Evolutionary conservation across 768 basidiomycete species (phyloP).

Genomic region (Lentinula lateritia): DNA sequence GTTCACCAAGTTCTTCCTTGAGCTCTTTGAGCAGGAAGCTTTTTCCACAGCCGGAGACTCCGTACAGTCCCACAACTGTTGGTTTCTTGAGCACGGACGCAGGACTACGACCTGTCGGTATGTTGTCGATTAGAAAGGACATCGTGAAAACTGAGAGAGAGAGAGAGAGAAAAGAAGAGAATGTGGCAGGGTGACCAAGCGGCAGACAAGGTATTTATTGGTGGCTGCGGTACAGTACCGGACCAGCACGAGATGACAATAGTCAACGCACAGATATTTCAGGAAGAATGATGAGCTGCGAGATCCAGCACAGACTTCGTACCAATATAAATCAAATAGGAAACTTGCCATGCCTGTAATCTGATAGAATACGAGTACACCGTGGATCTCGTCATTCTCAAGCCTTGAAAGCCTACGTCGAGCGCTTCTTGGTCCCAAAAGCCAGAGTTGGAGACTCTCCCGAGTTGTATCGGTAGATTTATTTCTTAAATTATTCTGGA

Average conservation of each 20-base stretch:
- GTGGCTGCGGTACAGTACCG: background rate
- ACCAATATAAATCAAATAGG: background rate
- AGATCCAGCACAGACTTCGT: background rate
- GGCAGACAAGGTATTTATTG: background rate
- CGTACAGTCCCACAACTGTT: constrained; percentile 17
- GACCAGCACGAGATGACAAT: background rate
- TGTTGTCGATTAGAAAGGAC: background rate
- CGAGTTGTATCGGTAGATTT: too few species aligned
- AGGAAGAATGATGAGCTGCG: background rate
- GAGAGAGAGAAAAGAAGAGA: background rate
- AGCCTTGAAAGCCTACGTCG: background rate
- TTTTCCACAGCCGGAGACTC: constrained; percentile 17
- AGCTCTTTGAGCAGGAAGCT: constrained; percentile 12
- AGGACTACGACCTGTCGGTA: background rate
- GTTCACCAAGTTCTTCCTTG: constrained; percentile 11
- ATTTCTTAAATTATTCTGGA: too few species aligned
- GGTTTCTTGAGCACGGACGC: constrained; percentile 1
- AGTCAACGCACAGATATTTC: background rate
- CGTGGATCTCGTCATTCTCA: background rate
- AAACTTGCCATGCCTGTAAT: background rate
- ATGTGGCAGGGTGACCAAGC: background rate
- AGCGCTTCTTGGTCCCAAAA: background rate
- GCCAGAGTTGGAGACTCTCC: too few species aligned
- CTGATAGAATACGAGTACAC: background rate
- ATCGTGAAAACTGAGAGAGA: background rate